phyloP scores from a whole-genome alignment of 495 filamentous ascomycete genomes.

The Daldinia concentrica region DNA sequence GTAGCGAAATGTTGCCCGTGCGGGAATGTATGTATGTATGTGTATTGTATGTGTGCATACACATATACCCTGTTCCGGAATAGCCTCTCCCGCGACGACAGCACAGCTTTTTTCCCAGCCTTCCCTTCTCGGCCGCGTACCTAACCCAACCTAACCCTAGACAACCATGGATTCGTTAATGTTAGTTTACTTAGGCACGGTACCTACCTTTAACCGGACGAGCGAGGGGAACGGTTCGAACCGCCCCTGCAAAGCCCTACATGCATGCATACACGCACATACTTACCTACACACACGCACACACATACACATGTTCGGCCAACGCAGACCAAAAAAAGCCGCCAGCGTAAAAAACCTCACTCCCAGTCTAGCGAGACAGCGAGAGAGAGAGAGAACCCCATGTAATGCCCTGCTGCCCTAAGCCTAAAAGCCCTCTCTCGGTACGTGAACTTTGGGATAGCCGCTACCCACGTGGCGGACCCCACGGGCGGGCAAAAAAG shows the following conservation, averaged over 20 bases:
- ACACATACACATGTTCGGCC: background rate
- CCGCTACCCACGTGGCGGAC: constrained; percentile 6
- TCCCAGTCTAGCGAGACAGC: background rate
- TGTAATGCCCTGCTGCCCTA: background rate
- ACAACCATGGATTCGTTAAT: background rate
- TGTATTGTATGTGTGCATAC: background rate
- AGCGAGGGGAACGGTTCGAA: background rate
- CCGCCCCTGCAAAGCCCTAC: constrained; percentile 6
- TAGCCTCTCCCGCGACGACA: constrained; percentile 1
- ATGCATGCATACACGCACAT: background rate
- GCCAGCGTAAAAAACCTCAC: background rate
- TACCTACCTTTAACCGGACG: constrained; percentile 10
- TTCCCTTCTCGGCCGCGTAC: background rate
- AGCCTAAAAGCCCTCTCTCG: background rate
- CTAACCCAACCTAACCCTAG: background rate
- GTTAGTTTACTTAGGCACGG: background rate
- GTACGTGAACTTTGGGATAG: background rate
- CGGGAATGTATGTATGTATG: background rate
- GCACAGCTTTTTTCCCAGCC: background rate
- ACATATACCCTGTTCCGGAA: background rate
- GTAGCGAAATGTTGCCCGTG: background rate
- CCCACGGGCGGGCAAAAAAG: constrained; percentile 3
- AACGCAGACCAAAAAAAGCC: background rate
- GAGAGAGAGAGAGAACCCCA: background rate
- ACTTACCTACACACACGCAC: background rate